A percentile compares a stretch with the other conserved stretches of the same genome.
Evolutionary conservation across 352 stramenopile species (phyloP).

Genomic region (Pythium grandisporangium): DNA sequence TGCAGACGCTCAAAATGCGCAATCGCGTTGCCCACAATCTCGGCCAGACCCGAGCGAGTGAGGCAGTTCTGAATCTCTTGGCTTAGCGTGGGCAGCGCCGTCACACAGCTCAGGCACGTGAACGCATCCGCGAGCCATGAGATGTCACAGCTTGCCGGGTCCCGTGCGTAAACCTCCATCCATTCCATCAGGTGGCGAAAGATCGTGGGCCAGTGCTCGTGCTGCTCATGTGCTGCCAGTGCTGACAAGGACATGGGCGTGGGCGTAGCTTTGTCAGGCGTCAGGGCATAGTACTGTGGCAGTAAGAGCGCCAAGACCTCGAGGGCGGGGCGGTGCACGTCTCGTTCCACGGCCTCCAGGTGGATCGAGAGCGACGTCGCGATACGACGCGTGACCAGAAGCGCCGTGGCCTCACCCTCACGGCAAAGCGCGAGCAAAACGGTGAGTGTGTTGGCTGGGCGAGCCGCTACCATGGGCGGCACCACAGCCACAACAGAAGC

Average conservation of each 20-base stretch:
- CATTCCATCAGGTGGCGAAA: constrained; percentile 52
- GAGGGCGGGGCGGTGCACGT: constrained; percentile 32
- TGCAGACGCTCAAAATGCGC: constrained; percentile 35
- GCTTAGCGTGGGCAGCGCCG: constrained; percentile 12
- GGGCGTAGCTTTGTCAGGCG: too few relatives aligned
- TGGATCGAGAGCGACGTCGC: constrained; percentile 26
- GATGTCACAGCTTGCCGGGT: constrained; percentile 20
- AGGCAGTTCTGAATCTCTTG: constrained; percentile 20
- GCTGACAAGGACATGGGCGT: not conserved
- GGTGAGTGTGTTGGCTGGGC: constrained; percentile 30
- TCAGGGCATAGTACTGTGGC: too few relatives aligned
- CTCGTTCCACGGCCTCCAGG: constrained; percentile 43
- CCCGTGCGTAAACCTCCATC: constrained; percentile 59
- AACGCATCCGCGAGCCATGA: constrained; percentile 31
- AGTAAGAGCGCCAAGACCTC: constrained; percentile 34
- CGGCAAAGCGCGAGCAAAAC: constrained; percentile 19
- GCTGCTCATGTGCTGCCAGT: not conserved
- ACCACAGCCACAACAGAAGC: too few relatives aligned
- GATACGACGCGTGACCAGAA: constrained; percentile 14
- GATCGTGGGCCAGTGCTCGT: constrained; percentile 30
- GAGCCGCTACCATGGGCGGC: too few relatives aligned
- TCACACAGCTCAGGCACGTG: constrained; percentile 29
- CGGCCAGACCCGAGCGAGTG: constrained; percentile 26
- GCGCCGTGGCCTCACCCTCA: not conserved
- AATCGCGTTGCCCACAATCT: constrained; percentile 29